These are phyloP conservation scores for Friedmanniomyces endolithicus DNA, from an alignment of 495 filamentous ascomycete species.

Conservation along the genomic window DNA sequence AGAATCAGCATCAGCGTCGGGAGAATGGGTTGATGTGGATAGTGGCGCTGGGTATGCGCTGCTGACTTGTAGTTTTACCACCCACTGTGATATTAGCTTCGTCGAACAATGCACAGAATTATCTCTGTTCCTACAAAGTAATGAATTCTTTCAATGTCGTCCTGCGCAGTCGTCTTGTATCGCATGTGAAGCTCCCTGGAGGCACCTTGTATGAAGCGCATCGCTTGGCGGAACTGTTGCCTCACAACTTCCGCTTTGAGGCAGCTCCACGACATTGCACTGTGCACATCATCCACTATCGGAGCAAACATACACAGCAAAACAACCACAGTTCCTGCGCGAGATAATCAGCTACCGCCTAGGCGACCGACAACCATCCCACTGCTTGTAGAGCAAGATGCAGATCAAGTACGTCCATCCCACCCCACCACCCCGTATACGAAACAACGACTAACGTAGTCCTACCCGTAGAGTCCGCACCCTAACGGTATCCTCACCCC, in stretches of 20 bases:
- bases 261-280: too few species aligned
- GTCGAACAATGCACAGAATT: background rate
- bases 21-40: background rate
- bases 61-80: background rate
- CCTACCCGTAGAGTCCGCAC: slow-evolving; percentile 68
- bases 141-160: background rate
- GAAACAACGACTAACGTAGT: background rate
- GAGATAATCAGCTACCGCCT: too few species aligned
- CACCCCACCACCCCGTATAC: background rate
- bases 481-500: slow-evolving; percentile 42
- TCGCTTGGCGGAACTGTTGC: background rate
- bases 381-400: background rate
- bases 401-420: slow-evolving; percentile 16
- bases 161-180: too few species aligned
- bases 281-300: too few species aligned
- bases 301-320: too few species aligned
- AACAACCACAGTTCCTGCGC: too few species aligned
- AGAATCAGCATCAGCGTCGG: background rate
- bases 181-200: too few species aligned
- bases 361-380: background rate
- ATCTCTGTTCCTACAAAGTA: background rate
- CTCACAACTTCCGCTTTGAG: background rate
- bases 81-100: background rate
- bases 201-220: too few species aligned
- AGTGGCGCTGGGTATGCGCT: background rate